phyloP scores from a whole-genome alignment of 768 basidiomycete genomes.

The Psilocybe subaeruginosa region DNA sequence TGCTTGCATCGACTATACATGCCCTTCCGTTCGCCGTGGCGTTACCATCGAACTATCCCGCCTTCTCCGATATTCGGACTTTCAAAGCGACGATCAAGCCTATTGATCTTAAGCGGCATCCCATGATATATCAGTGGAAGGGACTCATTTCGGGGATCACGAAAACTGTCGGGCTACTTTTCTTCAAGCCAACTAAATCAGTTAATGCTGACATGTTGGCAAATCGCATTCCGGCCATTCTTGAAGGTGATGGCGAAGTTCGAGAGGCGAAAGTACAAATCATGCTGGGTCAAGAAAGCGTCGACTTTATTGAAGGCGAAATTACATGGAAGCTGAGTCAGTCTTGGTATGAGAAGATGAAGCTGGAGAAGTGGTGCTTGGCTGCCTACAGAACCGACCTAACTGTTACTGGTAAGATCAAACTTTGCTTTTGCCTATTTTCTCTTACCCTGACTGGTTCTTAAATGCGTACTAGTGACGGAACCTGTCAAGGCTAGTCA shows the following conservation, averaged over 20 bases:
- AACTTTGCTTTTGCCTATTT: background rate
- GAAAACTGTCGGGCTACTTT: slow-evolving; percentile 15
- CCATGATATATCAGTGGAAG: background rate
- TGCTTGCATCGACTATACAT: slow-evolving; percentile 10
- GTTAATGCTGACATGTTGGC: background rate
- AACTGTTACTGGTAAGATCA: slow-evolving; percentile 10
- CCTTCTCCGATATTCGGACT: slow-evolving; percentile 3
- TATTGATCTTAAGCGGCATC: background rate
- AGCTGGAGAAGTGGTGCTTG: slow-evolving; percentile 21
- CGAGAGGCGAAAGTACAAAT: slow-evolving; percentile 18
- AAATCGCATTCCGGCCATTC: slow-evolving; percentile 1
- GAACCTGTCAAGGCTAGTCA: background rate
- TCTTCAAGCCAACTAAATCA: slow-evolving; percentile 13
- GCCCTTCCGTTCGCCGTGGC: slow-evolving; percentile 20
- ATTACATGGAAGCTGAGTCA: slow-evolving; percentile 24
- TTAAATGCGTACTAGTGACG: background rate
- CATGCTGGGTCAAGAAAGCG: slow-evolving; percentile 13
- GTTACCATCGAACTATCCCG: slow-evolving; percentile 8
- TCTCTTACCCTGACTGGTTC: background rate
- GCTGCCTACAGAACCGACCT: slow-evolving; percentile 21
- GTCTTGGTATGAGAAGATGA: slow-evolving; percentile 24
- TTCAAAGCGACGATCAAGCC: slow-evolving; percentile 6
- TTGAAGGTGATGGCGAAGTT: slow-evolving; percentile 10
- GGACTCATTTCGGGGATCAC: slow-evolving; percentile 10
- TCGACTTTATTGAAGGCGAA: slow-evolving; percentile 14